These are phyloP conservation scores for Bipolaris oryzae DNA, from an alignment of 2,329 filamentous ascomycete genomes.

Conservation along the genomic window DNA sequence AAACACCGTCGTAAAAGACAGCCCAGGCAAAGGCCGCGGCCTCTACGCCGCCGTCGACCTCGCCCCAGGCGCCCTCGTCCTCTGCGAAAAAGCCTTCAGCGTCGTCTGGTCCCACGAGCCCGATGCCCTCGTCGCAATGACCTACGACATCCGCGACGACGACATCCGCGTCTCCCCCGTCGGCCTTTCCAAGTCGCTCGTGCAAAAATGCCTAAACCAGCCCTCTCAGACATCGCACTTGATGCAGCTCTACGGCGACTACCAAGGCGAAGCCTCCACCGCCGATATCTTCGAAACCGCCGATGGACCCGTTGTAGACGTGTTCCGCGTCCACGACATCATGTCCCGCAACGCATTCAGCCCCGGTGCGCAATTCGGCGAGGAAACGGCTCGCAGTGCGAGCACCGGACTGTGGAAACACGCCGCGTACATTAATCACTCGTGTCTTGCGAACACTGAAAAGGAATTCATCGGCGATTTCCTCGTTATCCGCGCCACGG, in stretches of 20 bases:
- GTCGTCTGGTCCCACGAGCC: conserved; percentile 52
- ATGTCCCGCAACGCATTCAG: conserved; percentile 56
- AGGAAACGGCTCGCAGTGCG: conserved; percentile 29
- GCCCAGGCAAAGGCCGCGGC: conserved; percentile 54
- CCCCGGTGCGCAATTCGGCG: conserved; percentile 35
- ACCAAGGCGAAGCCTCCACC: conserved; percentile 47
- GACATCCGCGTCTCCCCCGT: conserved; percentile 33
- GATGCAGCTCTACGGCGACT: conserved; percentile 40
- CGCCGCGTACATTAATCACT: conserved; percentile 54
- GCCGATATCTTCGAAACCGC: conserved; percentile 45
- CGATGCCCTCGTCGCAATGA: conserved; percentile 51
- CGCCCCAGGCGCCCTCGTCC: conserved; percentile 57
- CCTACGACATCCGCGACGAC: conserved; percentile 52
- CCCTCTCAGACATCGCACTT: conserved; percentile 44
- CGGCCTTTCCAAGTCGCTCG: conserved; percentile 32
- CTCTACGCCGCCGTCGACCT: conserved; percentile 59
- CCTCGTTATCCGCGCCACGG: conserved; percentile 49
- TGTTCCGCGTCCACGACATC: conserved; percentile 56
- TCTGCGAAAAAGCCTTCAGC: conserved; percentile 63
- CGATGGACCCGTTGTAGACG: conserved; percentile 54
- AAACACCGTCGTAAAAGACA: conserved; percentile 51
- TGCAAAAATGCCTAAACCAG: conserved; percentile 58
- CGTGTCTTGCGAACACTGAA: conserved; percentile 50
- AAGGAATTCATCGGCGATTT: conserved; percentile 52
- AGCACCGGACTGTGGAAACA: conserved; percentile 50